Evolutionary conservation across 495 filamentous ascomycete species (phyloP), one percentile per base, ranked within the genome.

Genomic region (Aspergillus diversus): DNA sequence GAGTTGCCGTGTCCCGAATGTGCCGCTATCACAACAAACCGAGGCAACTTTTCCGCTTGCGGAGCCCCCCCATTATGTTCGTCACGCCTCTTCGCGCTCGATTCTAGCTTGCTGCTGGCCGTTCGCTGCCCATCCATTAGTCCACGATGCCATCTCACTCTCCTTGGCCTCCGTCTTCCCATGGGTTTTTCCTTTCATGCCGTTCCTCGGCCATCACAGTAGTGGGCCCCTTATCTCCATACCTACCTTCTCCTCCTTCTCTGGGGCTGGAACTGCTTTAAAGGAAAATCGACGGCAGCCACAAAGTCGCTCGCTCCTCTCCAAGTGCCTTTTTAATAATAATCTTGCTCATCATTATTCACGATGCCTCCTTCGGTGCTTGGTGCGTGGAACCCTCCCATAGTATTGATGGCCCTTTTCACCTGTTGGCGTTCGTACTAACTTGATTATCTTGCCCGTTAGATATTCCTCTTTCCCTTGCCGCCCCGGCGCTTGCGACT

Each of bases 401-500:
- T 27, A 27, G 2, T 27, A 27, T 27, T 27, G 21, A 27, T 27
- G 21, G 21, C 11, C 47, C 1, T 50, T 17, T 50, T 35, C 31
- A 17, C 42, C 12, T 7, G 16, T 56, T 4, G 9, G 9, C 16
- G 17, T 43, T 13, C 12, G 34, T 43, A 6, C 31, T 32, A 50
- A 47, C 31, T 8, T 5, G 13, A 59, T 5, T 21, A 4, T 50
- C 17, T 42, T 17, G 37, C 31, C 12, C 34, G 55, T 21, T 39
- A 79, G 77, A 75, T 48, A 54, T 83, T 42, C 77, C 81, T 39
- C 61, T 79, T 34, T 67, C 84, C 17, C 58, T 93, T 49, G 80
- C 86, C 12, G 73, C 84, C 33, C 89, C 92, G 21, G 89, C 87
- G 27, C 83, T 86, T 33, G 84, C 86, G 16, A 88, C 90, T 6